Evolutionary conservation across 495 filamentous ascomycete genomes (phyloP).

Genomic region (Xylaria palmicola): DNA sequence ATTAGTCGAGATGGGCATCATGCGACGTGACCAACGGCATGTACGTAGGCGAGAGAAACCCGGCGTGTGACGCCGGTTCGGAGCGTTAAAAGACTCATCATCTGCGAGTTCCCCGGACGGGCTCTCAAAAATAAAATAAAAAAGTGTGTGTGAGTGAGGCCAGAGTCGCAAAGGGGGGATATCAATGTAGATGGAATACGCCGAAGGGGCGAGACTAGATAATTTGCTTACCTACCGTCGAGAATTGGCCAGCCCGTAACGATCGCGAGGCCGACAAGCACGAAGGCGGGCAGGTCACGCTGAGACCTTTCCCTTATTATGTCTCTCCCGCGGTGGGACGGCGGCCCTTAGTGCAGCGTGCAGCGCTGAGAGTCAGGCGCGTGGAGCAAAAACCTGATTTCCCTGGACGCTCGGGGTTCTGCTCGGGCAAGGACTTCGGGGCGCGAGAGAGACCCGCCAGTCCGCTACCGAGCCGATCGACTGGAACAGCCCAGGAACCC

Average conservation of each 20-base stretch:
- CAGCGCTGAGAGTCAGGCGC: not conserved
- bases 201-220: constrained; percentile 5
- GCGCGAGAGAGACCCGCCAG: constrained; percentile 17
- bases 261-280: not conserved
- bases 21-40: not conserved
- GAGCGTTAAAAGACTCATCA: not conserved
- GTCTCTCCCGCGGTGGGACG: not conserved
- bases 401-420: not conserved
- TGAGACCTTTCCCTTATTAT: too few relatives aligned
- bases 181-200: not conserved
- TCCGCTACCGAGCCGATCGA: constrained; percentile 17
- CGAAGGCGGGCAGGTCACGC: too few relatives aligned
- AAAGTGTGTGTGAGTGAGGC: too few relatives aligned
- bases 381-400: not conserved
- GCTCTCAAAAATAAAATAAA: too few relatives aligned
- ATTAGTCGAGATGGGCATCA: not conserved
- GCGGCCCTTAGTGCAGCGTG: not conserved
- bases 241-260: not conserved
- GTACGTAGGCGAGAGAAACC: not conserved
- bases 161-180: not conserved
- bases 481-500: constrained; percentile 14
- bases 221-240: not conserved
- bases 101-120: not conserved
- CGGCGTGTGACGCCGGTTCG: not conserved
- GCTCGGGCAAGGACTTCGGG: constrained; percentile 13